Evolutionary conservation across 495 filamentous ascomycete species (phyloP), one percentile per base, ranked within the genome.

Genomic region (Collariella sp.): DNA sequence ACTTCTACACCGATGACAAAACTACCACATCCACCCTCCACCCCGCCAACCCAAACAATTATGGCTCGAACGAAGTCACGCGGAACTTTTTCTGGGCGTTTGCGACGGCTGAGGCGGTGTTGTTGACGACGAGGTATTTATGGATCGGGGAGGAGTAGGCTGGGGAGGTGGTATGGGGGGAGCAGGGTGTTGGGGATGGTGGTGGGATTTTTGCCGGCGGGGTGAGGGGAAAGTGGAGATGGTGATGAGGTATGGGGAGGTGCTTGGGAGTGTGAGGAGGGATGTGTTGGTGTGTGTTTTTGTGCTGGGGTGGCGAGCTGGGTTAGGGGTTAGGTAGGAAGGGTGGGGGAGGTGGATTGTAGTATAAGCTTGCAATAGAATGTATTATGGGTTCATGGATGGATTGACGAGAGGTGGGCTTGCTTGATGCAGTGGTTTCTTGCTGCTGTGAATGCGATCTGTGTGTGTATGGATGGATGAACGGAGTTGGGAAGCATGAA

Each of bases 201-300:
- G 48, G 70, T 74, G 20, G 74, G 75, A n/a, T 72, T 83, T 43
- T 60, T 87, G 62, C 84, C 84, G 13, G 72, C 73, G 58, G 79
- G 22, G 72, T 75, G 34, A 76, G 68, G 56, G 73, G 75, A 83
- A 81, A 55, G 62, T 84, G 13, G 75, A 76, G 55, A 72, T 85
- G 48, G 76, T 78, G 19, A 70, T 83, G 47, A 69, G 85, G 50
- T 93, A 94, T 70, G 78, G 76, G 0, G 81, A 84, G 56, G 83
- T 95, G 53, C 79, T 78, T 56, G 70, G 68, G 10, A 83, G 82
- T 34, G 74, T 88, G 3, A 72, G 77, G 49, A 72, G 69, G 31
- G 85, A 88, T 70, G 81, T 83, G 22, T 70, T 87, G 66, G 76
- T 84, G 4, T 79, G 86, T 46, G 69, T 95, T 3, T 95, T 95